Conservation (phyloP, 306 rosid genomes). For the Echinosophora koreensis region DNA sequence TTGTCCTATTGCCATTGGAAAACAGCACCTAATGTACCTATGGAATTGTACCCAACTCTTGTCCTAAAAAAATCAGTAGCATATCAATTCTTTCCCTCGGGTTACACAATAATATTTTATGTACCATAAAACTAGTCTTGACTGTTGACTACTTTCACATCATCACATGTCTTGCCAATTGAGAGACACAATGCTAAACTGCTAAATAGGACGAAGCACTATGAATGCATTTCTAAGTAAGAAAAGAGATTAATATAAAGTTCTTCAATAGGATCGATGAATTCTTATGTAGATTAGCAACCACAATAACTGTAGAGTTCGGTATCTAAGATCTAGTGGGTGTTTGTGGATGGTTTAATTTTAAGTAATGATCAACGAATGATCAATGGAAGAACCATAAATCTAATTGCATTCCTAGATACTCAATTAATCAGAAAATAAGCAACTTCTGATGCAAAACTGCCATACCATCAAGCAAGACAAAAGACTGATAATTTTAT, state of each 20-base stretch:
- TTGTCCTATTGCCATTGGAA: too few relatives aligned
- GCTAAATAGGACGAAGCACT: neutral
- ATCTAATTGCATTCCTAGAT: slow-evolving; percentile 17
- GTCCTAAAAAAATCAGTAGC: slow-evolving; percentile 6
- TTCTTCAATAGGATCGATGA: slow-evolving; percentile 1
- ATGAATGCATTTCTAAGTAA: slow-evolving; percentile 5
- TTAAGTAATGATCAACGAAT: too few relatives aligned
- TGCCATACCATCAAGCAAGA: neutral
- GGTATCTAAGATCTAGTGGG: too few relatives aligned
- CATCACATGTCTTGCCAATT: neutral
- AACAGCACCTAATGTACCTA: too few relatives aligned
- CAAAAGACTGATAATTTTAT: neutral
- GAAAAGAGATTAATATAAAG: neutral
- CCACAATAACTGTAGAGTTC: neutral
- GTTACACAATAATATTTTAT: neutral
- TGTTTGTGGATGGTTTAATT: too few relatives aligned
- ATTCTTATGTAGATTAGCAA: neutral
- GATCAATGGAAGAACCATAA: neutral
- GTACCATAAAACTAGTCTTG: neutral
- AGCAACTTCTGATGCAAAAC: slow-evolving; percentile 4
- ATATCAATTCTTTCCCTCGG: neutral
- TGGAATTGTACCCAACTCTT: too few relatives aligned
- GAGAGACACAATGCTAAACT: neutral
- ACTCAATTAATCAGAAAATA: neutral
- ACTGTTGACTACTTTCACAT: neutral